Base-by-base conservation (phyloP, 1,284 basidiomycete genomes). In the Ceratobasidium sp. region DNA sequence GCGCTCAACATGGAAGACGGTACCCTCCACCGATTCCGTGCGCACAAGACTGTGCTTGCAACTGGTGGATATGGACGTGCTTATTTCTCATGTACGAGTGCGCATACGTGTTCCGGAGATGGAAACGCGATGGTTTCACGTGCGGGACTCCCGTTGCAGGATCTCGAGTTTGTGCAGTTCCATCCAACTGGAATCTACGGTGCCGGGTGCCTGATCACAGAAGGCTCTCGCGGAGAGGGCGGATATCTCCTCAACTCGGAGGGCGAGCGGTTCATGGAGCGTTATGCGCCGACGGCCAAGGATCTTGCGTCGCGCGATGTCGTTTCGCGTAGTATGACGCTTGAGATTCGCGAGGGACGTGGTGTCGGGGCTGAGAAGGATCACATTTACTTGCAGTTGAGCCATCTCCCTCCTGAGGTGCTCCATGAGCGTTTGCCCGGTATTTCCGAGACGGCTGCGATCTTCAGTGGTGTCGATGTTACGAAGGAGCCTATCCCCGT, bases 211-310 rank as follows among this genome's bases (percentile, higher is more conserved):
- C 87, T 99, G 77, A 99, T 99, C 82, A 99, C 97, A 32, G 97
- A 99, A 87, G 95, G 96, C 78, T 98, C 97, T 77, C 95, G 98
- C 83, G 98, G 98, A 81, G 98, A 99, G 84, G 98, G 98, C 85
- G 98, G 98, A 78, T 99, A 99, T 84, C 87, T 99, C 77, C 86
- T 99, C 82, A 99, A 99, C 87, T 95, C 95, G 11, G 93, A 98
- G 86, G 98, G 98, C 82, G 98, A 99, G 84, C 94, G 98, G 76
- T 99, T 99, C 87, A 99, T 99, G 98, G 97, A 99, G 84, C 94
- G 97, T 83, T 98, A 98, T 82, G 98, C 98, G 0, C 98, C 98
- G 21, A 98, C 97, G 64, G 98, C 98, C 77, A 99, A 99, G 87
- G 98, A 99, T 87, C 89, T 99, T 77, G 98, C 98, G 52, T 99